Base-by-base conservation (phyloP, 2,329 filamentous ascomycete genomes). In the Talaromyces sp. region DNA sequence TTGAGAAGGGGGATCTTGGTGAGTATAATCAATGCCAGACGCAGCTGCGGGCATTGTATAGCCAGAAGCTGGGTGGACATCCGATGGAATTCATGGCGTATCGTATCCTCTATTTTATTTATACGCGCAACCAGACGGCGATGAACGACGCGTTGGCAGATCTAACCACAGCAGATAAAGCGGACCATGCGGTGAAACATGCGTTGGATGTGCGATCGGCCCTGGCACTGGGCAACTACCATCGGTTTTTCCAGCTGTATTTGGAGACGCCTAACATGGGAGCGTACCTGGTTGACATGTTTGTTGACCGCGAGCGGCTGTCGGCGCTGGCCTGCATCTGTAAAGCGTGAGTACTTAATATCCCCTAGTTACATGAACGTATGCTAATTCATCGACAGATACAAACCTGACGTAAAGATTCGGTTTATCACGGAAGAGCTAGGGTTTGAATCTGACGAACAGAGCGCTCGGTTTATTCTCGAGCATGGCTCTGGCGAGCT, bases 21-120 rank as follows among this genome's bases (percentile, higher is more conserved):
- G 94, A 99, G 94, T 99, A 99, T 94, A 99, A 99, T 82, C 94
- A 99, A 84, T 99, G 94, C 79, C 94, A 99, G 82, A 97, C 94
- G 71, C 94, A 99, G 80, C 83, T 99, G 73, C 91, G 91, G 77
- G 91, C 89, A 66, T 81, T 99, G 70, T 97, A 99, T 79, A 85
- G 86, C 75, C 85, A 91, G 79, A 89, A 90, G 67, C 81, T 96
- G 74, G 91, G 91, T 72, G 94, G 93, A 70, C 92, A 92, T 76
- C 87, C 90, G 72, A 88, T 90, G 79, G 94, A 99, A 78, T 99
- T 99, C 80, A 94, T 94, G 85, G 94, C 93, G 65, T 99, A 99
- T 83, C 93, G 94, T 85, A 97, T 99, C 79, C 84, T 99, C 74
- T 99, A 99, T 85, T 96, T 96, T 81, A 94, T 99, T 78, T 92